A percentile compares a stretch with the other conserved stretches of the same genome.
Evolutionary conservation across 2,329 filamentous ascomycete genomes (phyloP).

Genomic region (Mariannaea elegans): DNA sequence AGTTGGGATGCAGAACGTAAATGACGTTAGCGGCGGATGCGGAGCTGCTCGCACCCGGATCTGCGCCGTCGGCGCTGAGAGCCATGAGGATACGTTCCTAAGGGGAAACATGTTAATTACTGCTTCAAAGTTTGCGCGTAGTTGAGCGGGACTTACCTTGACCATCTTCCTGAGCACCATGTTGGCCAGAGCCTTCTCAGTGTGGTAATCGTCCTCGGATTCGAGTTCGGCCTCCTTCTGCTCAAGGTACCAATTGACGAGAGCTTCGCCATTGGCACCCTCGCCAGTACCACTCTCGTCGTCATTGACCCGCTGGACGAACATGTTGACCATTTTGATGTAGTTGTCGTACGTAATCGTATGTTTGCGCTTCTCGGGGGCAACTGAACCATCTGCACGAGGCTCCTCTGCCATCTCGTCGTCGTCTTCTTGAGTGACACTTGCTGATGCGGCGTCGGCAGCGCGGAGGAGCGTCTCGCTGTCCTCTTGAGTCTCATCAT

Average conservation of each 20-base stretch:
- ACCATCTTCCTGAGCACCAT: conserved; percentile 97
- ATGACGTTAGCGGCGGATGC: conserved; percentile 59
- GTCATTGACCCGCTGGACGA: conserved; percentile 84
- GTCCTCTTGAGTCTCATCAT: conserved; percentile 51
- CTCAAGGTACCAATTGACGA: conserved; percentile 92
- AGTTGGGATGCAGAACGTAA: conserved; percentile 95
- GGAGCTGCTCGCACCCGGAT: conserved; percentile 55
- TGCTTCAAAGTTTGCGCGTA: too few species aligned
- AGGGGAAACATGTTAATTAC: conserved; percentile 55
- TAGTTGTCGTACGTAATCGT: conserved; percentile 98
- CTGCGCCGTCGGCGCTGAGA: conserved; percentile 68
- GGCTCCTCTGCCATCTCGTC: conserved; percentile 51
- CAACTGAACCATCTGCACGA: conserved; percentile 49
- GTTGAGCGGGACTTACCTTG: conserved; percentile 87
- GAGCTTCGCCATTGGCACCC: conserved; percentile 83
- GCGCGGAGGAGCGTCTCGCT: conserved; percentile 55
- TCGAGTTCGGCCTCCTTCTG: conserved; percentile 85
- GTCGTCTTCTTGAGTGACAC: conserved; percentile 58
- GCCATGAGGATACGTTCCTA: conserved; percentile 90
- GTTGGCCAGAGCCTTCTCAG: conserved; percentile 74
- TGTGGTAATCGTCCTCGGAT: conserved; percentile 81
- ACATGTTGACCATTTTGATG: conserved; percentile 84
- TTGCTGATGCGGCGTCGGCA: conserved; percentile 54
- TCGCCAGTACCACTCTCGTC: conserved; percentile 81
- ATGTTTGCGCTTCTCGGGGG: conserved; percentile 66